These are phyloP conservation scores for Penicillium italicum DNA, from an alignment of 2,329 filamentous ascomycete genomes.

Conservation along the genomic window DNA sequence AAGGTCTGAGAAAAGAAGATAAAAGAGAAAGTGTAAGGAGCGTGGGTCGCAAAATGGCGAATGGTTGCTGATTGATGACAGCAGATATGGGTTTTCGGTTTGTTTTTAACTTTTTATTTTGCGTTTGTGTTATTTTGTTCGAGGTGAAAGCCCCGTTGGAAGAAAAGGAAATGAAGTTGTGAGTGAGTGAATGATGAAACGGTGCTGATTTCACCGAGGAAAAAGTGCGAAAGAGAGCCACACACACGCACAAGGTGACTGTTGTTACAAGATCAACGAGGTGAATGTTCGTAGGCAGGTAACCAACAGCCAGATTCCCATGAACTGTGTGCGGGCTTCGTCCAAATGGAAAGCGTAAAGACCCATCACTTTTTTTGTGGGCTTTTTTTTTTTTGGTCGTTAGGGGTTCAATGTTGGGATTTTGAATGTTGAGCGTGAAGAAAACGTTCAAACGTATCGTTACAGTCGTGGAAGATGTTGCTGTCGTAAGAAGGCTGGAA, in stretches of 20 bases:
- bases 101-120: background rate
- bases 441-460: conserved; percentile 26
- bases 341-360: conserved; percentile 12
- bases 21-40: conserved; percentile 17
- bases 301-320: background rate
- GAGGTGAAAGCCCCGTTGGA: background rate
- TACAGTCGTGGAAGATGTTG: conserved; percentile 34
- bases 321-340: background rate
- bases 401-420: conserved; percentile 10
- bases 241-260: background rate
- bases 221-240: conserved; percentile 7
- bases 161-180: conserved; percentile 13
- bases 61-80: background rate
- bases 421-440: conserved; percentile 8
- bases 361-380: conserved; percentile 18
- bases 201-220: background rate
- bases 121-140: background rate
- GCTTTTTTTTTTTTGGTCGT: conserved; percentile 17
- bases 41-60: conserved; percentile 13
- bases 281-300: background rate
- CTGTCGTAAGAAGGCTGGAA: conserved; percentile 31
- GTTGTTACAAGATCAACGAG: background rate
- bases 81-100: conserved; percentile 1
- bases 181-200: conserved; percentile 11
- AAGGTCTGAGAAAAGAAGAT: conserved; percentile 11